These are phyloP conservation scores for Tuber indicum DNA, from an alignment of 495 filamentous ascomycete species.

Conservation along the genomic window DNA sequence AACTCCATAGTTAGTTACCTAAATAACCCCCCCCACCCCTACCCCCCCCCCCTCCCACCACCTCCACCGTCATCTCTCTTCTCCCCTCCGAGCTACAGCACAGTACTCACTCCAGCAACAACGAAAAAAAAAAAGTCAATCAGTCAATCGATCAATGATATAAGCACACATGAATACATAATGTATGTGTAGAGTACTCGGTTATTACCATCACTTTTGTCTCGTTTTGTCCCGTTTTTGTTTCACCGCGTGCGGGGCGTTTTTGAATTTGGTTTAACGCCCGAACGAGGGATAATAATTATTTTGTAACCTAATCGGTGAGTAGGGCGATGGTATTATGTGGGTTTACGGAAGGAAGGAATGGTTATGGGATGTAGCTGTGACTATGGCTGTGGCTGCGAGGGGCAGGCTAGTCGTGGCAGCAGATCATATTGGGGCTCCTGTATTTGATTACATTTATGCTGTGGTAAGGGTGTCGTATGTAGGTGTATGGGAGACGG, in stretches of 20 bases:
- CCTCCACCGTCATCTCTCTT: not conserved
- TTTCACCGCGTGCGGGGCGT: not conserved
- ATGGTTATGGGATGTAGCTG: not conserved
- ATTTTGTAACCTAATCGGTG: not conserved
- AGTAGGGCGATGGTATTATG: not conserved
- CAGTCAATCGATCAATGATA: not conserved
- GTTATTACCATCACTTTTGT: not conserved
- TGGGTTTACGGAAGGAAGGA: not conserved
- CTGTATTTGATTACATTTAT: not conserved
- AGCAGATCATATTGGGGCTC: not conserved
- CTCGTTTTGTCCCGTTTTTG: not conserved
- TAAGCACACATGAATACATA: not conserved
- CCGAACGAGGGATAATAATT: not conserved
- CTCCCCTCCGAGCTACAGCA: not conserved
- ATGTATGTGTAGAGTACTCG: not conserved
- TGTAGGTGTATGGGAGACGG: not conserved
- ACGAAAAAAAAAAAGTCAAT: not conserved
- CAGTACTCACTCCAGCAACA: not conserved
- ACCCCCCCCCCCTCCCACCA: not conserved
- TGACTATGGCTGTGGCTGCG: not conserved
- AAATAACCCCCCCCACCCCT: not conserved
- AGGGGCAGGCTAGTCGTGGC: not conserved
- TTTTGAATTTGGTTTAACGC: not conserved
- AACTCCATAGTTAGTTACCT: not conserved
- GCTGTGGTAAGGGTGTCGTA: not conserved